These are phyloP conservation scores for Thraustotheca clavata DNA, from an alignment of 352 stramenopile genomes.

Conservation along the genomic window DNA sequence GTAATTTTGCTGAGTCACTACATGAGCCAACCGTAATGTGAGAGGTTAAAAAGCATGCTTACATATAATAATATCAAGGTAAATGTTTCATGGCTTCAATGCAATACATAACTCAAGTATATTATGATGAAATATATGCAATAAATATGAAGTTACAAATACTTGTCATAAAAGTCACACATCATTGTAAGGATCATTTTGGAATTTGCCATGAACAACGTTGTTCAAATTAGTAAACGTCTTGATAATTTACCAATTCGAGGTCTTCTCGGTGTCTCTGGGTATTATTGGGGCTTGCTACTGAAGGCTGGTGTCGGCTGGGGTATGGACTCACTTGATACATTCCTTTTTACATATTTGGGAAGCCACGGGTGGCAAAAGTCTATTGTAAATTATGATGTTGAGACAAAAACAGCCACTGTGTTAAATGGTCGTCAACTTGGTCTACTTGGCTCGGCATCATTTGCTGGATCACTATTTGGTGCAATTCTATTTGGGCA, in stretches of 20 bases:
- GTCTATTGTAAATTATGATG: neutral
- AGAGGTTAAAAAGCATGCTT: no score
- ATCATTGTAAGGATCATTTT: no score
- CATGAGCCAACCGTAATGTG: no score
- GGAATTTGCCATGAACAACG: slow-evolving; percentile 1
- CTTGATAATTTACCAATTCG: neutral
- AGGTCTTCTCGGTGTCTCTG: slow-evolving; percentile 30
- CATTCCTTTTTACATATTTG: slow-evolving; percentile 24
- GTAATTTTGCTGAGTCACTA: no score
- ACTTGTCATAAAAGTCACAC: no score
- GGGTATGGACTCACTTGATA: slow-evolving; percentile 28
- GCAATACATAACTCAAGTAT: no score
- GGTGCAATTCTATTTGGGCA: slow-evolving; percentile 42
- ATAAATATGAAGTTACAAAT: no score
- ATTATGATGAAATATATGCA: no score
- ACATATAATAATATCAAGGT: no score
- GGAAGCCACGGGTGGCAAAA: neutral
- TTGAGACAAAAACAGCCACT: slow-evolving; percentile 1
- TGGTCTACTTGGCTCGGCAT: slow-evolving; percentile 28
- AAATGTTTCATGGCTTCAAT: no score
- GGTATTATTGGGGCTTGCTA: slow-evolving; percentile 38
- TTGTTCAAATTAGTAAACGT: neutral
- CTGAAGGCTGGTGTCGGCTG: slow-evolving; percentile 41
- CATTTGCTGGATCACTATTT: slow-evolving; percentile 39
- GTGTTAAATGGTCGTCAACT: slow-evolving; percentile 13